Base-by-base conservation (phyloP, 352 stramenopile species). In the Globisporangium cederbergense region DNA sequence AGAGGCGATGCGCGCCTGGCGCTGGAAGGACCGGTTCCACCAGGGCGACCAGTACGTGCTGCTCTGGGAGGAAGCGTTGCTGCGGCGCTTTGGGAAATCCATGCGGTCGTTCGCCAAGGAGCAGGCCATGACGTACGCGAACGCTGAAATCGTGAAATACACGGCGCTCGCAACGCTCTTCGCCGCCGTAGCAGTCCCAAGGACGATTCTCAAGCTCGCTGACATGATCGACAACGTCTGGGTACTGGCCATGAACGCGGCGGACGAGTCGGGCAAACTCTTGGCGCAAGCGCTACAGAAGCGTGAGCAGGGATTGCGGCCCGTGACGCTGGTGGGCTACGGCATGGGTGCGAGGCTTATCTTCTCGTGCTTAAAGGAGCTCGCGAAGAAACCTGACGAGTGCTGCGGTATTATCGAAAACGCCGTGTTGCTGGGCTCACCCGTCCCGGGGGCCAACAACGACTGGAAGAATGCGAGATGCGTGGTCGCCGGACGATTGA, bases 261-360 rank as follows among this genome's bases (percentile, higher is more conserved):
- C 88, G 0, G 82, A 94, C 63, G 74, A 75, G 40, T 90, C 77
- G 8, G 89, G 89, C 18, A 89, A 86, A 58, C 60, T 95, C 3
- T 59, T 97, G n/a, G 89, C 89, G 2, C 75, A 77, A 46, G 77
- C 76, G n/a, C 61, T 95, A 18, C 72, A 78, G 1, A 74, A 78
- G 22, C 79, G 80, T 20, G 83, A 95, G 52, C 85, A 93, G 52
- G 83, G 83, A 9, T 60, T 95, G 7, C 85, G 88, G 28, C 92
- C 92, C 0, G 91, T 97, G 34, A 97, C 88, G 0, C 74, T 98
- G 20, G 64, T 98, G 30, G 92, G 90, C 0, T 97, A 97, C 51
- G 88, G 86, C 16, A 95, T 97, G 78, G 92, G 92, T 36, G 92
- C 89, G 4, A 72, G 92, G 7, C 47, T 98, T 11, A 93, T 98